Conservation (phyloP, 306 rosid genomes). For the Lablab purpureus region DNA sequence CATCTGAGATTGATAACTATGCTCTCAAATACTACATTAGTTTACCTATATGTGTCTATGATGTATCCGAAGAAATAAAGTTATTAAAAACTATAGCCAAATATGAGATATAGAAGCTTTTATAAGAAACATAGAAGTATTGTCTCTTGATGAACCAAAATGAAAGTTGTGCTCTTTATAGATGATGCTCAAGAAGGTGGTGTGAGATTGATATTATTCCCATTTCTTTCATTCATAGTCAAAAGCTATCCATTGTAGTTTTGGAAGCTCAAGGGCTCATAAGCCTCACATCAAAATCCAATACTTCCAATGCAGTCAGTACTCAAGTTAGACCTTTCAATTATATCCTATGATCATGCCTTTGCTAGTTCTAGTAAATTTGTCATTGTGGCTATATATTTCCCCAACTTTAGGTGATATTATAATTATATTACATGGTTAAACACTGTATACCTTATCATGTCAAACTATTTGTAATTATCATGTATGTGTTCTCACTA, state of each 20-base stretch:
- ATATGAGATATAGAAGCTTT: not conserved
- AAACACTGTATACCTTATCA: slow-evolving; percentile 39
- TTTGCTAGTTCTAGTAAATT: slow-evolving; percentile 16
- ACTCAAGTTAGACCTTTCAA: not conserved
- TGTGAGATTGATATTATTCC: not conserved
- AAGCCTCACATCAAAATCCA: not conserved
- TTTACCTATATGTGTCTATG: not conserved
- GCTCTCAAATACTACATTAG: not conserved
- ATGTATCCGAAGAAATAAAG: not conserved
- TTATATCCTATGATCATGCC: not conserved
- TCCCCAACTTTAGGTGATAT: slow-evolving; percentile 14
- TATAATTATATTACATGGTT: not conserved
- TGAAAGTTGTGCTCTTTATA: not conserved
- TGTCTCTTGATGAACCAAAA: not conserved
- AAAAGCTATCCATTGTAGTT: not conserved
- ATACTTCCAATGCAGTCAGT: too few relatives aligned
- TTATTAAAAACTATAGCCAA: not conserved
- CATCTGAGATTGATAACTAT: not conserved
- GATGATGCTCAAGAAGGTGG: not conserved
- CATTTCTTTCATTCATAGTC: not conserved
- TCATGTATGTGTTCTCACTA: slow-evolving; percentile 30
- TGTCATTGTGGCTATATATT: slow-evolving; percentile 20
- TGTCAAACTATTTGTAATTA: slow-evolving; percentile 40
- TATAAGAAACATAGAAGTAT: not conserved
- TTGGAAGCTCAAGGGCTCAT: not conserved